phyloP scores from a whole-genome alignment of 441 rosid species.

The Heliophila coronopifolia region DNA sequence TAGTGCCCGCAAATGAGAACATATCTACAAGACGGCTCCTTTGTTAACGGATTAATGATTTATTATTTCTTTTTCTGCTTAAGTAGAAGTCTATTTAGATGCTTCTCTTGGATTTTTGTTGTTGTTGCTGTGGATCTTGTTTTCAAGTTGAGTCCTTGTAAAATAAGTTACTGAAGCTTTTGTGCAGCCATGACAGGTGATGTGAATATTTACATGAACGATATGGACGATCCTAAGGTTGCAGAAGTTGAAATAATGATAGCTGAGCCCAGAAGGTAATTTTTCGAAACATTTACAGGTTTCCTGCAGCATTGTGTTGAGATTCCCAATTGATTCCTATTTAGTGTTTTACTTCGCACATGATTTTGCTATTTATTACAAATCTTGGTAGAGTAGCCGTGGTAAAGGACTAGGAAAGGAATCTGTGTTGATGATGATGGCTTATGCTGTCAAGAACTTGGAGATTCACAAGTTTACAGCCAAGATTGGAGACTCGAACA shows the following conservation, averaged over 20 bases:
- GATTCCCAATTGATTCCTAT: background rate
- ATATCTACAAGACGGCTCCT: background rate
- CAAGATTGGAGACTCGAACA: conserved; percentile 81
- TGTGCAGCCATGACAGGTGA: conserved; percentile 83
- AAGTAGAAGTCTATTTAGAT: background rate
- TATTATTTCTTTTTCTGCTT: background rate
- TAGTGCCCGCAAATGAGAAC: background rate
- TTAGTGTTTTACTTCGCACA: conserved; percentile 11
- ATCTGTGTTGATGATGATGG: conserved; percentile 82
- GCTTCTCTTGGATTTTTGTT: conserved; percentile 1
- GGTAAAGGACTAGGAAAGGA: conserved; percentile 90
- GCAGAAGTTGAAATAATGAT: conserved; percentile 94
- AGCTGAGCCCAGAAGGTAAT: conserved; percentile 70
- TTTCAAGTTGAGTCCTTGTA: background rate
- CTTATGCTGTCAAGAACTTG: conserved; percentile 53
- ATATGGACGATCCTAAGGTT: conserved; percentile 64
- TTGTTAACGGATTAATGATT: conserved; percentile 9
- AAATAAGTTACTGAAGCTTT: background rate
- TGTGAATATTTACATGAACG: conserved; percentile 90
- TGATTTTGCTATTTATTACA: conserved; percentile 21
- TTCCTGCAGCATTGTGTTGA: too few relatives aligned
- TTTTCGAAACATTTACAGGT: too few relatives aligned
- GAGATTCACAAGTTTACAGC: conserved; percentile 57
- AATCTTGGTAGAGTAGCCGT: conserved; percentile 59
- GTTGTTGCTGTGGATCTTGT: background rate